phyloP scores from a whole-genome alignment of 2,329 filamentous ascomycete species.

The Tolypocladium tropicale region DNA sequence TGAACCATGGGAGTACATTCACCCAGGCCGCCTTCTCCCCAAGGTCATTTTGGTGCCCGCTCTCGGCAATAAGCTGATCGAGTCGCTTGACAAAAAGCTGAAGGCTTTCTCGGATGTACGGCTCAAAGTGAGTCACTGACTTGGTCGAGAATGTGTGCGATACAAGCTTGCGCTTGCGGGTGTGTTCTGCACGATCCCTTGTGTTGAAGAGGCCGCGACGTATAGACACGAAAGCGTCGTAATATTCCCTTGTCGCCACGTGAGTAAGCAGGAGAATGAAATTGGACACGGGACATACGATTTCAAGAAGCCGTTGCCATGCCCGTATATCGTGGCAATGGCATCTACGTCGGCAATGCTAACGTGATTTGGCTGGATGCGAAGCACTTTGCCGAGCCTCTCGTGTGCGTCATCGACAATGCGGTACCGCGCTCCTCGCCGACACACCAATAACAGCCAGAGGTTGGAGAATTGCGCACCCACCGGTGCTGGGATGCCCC shows the following conservation, averaged over 20 bases:
- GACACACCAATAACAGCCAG: constrained; percentile 62
- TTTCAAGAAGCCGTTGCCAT: constrained; percentile 67
- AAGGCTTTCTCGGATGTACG: constrained; percentile 76
- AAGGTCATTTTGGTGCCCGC: constrained; percentile 35
- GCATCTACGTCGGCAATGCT: constrained; percentile 73
- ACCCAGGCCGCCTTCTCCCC: constrained; percentile 53
- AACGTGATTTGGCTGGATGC: constrained; percentile 77
- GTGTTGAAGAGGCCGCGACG: constrained; percentile 83
- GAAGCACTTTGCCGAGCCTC: constrained; percentile 67
- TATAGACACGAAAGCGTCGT: constrained; percentile 86
- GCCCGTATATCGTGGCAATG: constrained; percentile 68
- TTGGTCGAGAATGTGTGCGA: constrained; percentile 81
- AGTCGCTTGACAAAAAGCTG: constrained; percentile 64
- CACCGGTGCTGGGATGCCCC: constrained; percentile 52
- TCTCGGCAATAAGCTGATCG: constrained; percentile 46
- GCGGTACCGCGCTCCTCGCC: constrained; percentile 54
- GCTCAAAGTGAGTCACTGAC: constrained; percentile 74
- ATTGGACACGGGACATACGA: constrained; percentile 34
- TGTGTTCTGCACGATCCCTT: constrained; percentile 69
- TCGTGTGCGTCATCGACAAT: constrained; percentile 64
- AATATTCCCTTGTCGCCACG: constrained; percentile 86
- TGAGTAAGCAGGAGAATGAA: too few relatives aligned
- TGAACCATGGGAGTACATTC: constrained; percentile 68
- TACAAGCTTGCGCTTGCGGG: constrained; percentile 80
- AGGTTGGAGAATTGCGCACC: constrained; percentile 60